These are phyloP conservation scores for Ogataea neopini DNA, from an alignment of 805 yeast species.

Conservation along the genomic window DNA sequence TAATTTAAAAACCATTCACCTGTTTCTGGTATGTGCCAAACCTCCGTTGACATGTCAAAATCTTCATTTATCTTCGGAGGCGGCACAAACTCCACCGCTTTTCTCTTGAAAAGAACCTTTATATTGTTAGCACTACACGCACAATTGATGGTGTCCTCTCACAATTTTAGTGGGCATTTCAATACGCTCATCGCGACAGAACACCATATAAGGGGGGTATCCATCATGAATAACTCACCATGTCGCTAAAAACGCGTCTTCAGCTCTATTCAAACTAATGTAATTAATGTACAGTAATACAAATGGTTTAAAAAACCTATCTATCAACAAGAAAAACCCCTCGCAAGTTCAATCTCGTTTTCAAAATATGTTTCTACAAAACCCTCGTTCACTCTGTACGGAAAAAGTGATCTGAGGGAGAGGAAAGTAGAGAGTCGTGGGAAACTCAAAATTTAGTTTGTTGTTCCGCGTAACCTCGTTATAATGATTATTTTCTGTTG, in stretches of 20 bases:
- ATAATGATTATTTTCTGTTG: too few relatives aligned
- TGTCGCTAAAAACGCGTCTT: neutral
- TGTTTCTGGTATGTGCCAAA: conserved; percentile 82
- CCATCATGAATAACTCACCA: neutral
- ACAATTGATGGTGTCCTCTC: neutral
- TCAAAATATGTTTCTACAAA: conserved; percentile 1
- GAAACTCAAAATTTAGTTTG: neutral
- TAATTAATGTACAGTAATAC: neutral
- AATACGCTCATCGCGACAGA: neutral
- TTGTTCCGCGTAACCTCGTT: neutral
- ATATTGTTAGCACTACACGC: neutral
- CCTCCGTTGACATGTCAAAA: conserved; percentile 54
- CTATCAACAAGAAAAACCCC: neutral
- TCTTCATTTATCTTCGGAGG: conserved; percentile 61
- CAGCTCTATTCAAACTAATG: neutral
- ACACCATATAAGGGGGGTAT: neutral
- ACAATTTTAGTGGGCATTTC: neutral
- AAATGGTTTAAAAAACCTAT: neutral
- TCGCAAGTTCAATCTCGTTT: neutral
- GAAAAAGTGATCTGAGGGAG: conserved; percentile 16
- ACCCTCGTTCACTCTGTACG: conserved; percentile 7
- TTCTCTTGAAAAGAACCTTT: conserved; percentile 75
- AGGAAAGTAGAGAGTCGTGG: conserved; percentile 15
- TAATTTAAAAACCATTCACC: conserved; percentile 84
- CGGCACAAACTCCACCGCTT: conserved; percentile 60